Evolutionary conservation across 1,139 yeast genomes (phyloP).

Genomic region (Kodamaea sp.): DNA sequence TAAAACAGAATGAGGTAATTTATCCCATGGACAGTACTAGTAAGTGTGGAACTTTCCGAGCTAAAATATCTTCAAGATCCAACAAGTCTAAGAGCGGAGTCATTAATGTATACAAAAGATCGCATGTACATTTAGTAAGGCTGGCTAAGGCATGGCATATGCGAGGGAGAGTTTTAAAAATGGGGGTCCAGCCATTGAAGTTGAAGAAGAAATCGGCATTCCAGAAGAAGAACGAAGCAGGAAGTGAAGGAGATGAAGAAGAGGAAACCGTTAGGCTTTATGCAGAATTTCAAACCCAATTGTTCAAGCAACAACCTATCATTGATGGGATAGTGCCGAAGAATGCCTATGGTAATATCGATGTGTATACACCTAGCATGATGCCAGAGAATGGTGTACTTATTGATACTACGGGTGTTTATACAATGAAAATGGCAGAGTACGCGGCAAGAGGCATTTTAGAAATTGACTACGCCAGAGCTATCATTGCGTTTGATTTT

Average conservation of each 20-base stretch:
- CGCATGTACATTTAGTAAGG: conserved; percentile 61
- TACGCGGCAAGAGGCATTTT: conserved; percentile 66
- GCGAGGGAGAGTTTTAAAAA: conserved; percentile 71
- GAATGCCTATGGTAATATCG: conserved; percentile 82
- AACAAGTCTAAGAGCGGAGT: conserved; percentile 30
- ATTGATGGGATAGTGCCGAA: conserved; percentile 66
- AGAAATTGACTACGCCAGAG: conserved; percentile 80
- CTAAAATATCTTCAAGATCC: conserved; percentile 26
- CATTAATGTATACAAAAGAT: conserved; percentile 64
- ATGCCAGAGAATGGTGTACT: conserved; percentile 80
- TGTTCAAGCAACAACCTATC: conserved; percentile 66
- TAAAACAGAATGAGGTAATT: conserved; percentile 70
- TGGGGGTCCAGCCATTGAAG: conserved; percentile 70
- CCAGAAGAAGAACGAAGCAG: conserved; percentile 6
- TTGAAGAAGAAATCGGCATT: conserved; percentile 23
- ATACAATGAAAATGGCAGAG: conserved; percentile 51
- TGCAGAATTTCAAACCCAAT: conserved; percentile 74
- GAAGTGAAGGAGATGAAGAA: conserved; percentile 32
- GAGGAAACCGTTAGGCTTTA: conserved; percentile 58
- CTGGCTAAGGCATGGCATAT: conserved; percentile 88
- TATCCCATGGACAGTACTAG: conserved; percentile 59
- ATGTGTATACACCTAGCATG: conserved; percentile 75
- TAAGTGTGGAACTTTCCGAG: conserved; percentile 68
- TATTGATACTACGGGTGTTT: conserved; percentile 28
- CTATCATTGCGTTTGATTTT: conserved; percentile 86